A percentile compares a stretch with the other conserved stretches of the same genome.
Evolutionary conservation across 352 stramenopile genomes (phyloP).

Genomic region (Globisporangium sylvaticum): DNA sequence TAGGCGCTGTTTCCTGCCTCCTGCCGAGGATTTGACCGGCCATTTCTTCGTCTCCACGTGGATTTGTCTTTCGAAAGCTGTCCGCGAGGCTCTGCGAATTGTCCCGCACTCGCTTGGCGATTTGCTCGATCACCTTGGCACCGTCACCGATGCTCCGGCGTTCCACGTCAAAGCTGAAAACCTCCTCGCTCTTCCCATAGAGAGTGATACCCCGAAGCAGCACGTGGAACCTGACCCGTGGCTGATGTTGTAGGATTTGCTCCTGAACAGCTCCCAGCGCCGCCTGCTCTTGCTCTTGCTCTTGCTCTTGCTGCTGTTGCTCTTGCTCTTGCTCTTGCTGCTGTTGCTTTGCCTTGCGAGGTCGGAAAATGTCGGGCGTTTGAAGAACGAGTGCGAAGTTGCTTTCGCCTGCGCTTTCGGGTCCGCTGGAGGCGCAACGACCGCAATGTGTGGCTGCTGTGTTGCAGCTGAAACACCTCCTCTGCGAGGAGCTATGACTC

Average conservation of each 20-base stretch:
- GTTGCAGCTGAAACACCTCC: background rate
- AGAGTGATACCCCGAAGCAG: slow-evolving; percentile 7
- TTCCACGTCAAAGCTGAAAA: slow-evolving; percentile 17
- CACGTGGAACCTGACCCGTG: slow-evolving; percentile 10
- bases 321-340: background rate
- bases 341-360: slow-evolving; percentile 14
- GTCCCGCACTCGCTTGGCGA: background rate
- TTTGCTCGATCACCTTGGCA: background rate
- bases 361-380: slow-evolving; percentile 25
- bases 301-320: slow-evolving; percentile 1
- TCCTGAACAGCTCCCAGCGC: background rate
- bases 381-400: slow-evolving; percentile 23
- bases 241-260: background rate
- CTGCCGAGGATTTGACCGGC: slow-evolving; percentile 32
- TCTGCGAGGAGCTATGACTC: background rate
- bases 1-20: slow-evolving; percentile 18
- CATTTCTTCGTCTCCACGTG: slow-evolving; percentile 50
- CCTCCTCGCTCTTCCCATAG: background rate
- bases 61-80: slow-evolving; percentile 17
- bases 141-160: background rate
- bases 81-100: slow-evolving; percentile 3
- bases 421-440: background rate
- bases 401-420: background rate
- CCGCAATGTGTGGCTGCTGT: background rate
- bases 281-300: background rate